Base-by-base conservation (phyloP, 768 basidiomycete genomes). In the Mycena latifolia region DNA sequence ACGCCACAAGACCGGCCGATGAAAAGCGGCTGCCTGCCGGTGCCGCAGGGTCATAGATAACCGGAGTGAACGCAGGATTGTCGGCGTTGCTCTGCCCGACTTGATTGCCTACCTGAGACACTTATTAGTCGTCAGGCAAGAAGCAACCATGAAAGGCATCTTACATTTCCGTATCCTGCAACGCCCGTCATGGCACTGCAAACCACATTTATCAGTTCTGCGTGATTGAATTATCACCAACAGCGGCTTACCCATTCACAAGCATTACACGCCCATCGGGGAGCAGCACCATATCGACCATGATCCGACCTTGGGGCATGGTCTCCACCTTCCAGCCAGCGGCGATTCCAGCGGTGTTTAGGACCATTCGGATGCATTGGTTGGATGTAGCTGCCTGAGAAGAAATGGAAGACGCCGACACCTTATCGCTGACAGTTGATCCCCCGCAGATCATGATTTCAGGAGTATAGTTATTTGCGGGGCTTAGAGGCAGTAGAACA, bases 401-500 rank as follows among this genome's bases (percentile, higher is more conserved):
- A 5, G 77, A 76, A 17, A 81, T 64, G 12, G 77, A 70, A 11
- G 60, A 69, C 9, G 77, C 60, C 4, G 77, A 71, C 8, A 73
- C 72, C 7, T 65, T 70, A 46, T 81, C 79, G 53, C 74, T 76
- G 2, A 77, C 70, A 15, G 75, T 78, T 12, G 80, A 75, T 25
- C 84, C 84, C 37, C 84, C 84, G 67, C 84, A 86, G 45, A 85
- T 78, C 43, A 86, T 77, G 27, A 85, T 75, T 65, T 83, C 82
- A n/a, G n/a, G n/a, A n/a, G n/a, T n/a, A n/a, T n/a, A n/a, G n/a
- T n/a, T n/a, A n/a, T n/a, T n/a, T n/a, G 77, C 77, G 25, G 80
- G 77, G 1, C 75, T 75, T 12, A 82, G 72, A 5, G 80, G 80
- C 5, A 81, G 76, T n/a, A 82, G 71, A 25, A 77, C 74, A 41